Base-by-base conservation (phyloP, 805 yeast species). In the Citeromyces nyonsensis region DNA sequence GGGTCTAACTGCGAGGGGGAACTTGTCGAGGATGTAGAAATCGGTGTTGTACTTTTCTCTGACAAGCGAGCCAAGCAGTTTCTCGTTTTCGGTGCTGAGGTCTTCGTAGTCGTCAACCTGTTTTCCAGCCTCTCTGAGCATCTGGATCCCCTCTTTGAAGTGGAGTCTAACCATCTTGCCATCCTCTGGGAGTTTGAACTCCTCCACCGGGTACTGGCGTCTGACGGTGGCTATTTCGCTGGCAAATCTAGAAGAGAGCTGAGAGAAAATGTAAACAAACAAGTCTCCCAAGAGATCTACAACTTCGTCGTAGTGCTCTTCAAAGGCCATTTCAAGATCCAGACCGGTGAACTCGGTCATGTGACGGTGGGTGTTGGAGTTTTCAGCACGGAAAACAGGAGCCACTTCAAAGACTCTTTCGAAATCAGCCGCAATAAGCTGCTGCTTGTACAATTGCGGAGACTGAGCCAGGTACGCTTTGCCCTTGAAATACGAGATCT, bases 361-460 rank as follows among this genome's bases (percentile, higher is more conserved):
- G 60, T 91, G 99, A 63, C 99, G 86, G 59, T 91, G 97, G 13
- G 98, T 88, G 66, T 91, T 86, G 39, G 97, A 88, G 68, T 91
- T 88, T 59, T 91, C 99, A 36, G 99, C 99, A 61, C 99, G 75
- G 72, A 91, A 91, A 29, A 91, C 97, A 25, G 99, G 97, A 2
- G 91, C 97, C 49, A 91, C 69, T 63, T 91, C 99, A 53, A 73
- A 91, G 31, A 91, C 99, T 48, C 73, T 74, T 65, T 91, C 98
- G 48, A 88, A 91, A 63, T 91, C 99, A 38, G 94, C 93, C 30
- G 96, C 95, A 59, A 91, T 91, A 56, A 88, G 73, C 69, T 88
- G 95, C 64, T 91, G 97, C 66, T 91, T 91, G 67, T 91, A 83
- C 44, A 91, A 70, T 66, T 91, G 99, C 32, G 99, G 99, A 27